Evolutionary conservation across 805 yeast species (phyloP), one percentile per base, ranked within the genome.

Genomic region (Nakazawaea siamensis): DNA sequence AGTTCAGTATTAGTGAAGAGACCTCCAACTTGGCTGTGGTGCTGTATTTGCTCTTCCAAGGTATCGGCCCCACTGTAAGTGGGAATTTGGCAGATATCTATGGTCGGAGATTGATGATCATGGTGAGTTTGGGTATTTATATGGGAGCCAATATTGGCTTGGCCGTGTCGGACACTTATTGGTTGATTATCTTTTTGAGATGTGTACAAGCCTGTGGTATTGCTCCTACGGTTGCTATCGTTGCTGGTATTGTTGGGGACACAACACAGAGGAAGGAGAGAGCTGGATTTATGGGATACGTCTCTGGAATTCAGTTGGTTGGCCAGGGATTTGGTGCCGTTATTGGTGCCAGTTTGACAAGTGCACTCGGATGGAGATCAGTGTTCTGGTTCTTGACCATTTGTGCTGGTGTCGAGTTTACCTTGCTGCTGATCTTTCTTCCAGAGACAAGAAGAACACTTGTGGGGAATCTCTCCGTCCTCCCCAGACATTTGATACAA

Each of bases 301-400:
- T 70, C 1, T 48, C 71, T 19, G 86, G 87, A 0, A 55, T 74
- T 27, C 72, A 73, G 14, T 62, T 77, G 18, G 41, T 77, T 3
- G 88, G 88, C 1, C 73, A 74, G 46, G 83, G 82, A 2, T 65
- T 80, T 44, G 92, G 88, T 15, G 80, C 86, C 0, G 49, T 83
- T 4, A 58, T 81, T 18, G 72, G 72, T 7, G 69, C 70, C 13
- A 57, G 51, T 1, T 37, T 66, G 48, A 77, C 57, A 32, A 64
- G 67, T 11, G 59, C 54, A 0, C 41, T 64, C 14, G 65, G 72
- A n/a, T 82, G 92, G 90, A 60, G 87, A 46, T 68, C 81, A 0
- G 66, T 75, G 15, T 77, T 77, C 43, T 70, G 80, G 70, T 80
- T 82, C 41, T 51, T 80, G 31, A 70, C 77, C 2, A 75, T 78